Base-by-base conservation (phyloP, 2,329 filamentous ascomycete genomes). In the Penicillium freii region DNA sequence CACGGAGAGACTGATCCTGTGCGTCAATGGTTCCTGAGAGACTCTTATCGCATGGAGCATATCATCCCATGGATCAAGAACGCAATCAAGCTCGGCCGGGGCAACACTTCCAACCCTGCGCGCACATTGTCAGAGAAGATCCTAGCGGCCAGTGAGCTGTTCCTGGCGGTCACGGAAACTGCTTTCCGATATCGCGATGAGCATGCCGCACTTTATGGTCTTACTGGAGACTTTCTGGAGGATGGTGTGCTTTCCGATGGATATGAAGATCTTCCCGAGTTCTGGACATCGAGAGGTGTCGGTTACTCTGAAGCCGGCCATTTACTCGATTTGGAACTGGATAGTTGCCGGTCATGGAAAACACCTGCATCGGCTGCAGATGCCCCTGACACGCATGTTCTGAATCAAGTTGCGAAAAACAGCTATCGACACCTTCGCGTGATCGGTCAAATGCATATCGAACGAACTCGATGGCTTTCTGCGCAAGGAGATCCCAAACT, bases 1-100 rank as follows among this genome's bases (percentile, higher is more conserved):
- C 80, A 82, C 23, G 87, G 86, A n/a, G 88, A 94, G 70, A 84
- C 87, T 10, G 91, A 96, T 68, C 80, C 83, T 8, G 86, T 96
- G 17, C 85, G 92, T n/a, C 87, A 91, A 65, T 97, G 90, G 86
- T 96, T 97, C 68, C 81, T 92, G 60, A 83, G 89, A 64, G 89
- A 92, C 68, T 81, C 92, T 33, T 84, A 84, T 73, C 83, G 84
- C 29, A 81, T 95, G 63, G 86, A 92, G 54, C 80, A 89, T 55
- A 85, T 94, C 43, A 81, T 95, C 47, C 88, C 89, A 0, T 94
- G 90, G 88, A 86, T 89, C 9, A 89, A 86, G 66, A 87, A 89
- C 70, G 86, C 87, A 15, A 87, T 93, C 71, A 90, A 90, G 70
- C 84, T 88, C 55, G 80, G 88, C 57, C 88, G 87, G 66, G 84